These are phyloP conservation scores for Hymenoscyphus occultus DNA, from an alignment of 2,329 filamentous ascomycete genomes.

Conservation along the genomic window DNA sequence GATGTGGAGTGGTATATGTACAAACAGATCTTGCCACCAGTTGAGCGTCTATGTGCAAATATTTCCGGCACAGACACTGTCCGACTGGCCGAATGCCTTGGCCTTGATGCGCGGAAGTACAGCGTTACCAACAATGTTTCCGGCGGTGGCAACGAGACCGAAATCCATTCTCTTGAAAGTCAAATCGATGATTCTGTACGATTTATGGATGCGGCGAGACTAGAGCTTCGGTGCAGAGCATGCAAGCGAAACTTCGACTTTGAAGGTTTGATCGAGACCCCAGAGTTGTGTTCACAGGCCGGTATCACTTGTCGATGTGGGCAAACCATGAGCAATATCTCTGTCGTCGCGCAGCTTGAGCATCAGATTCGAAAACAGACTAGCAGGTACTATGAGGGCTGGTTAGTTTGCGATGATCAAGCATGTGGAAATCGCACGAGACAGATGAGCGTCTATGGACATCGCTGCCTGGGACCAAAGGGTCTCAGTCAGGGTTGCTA, in stretches of 20 bases:
- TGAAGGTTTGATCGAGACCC: slow-evolving; percentile 65
- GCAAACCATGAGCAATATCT: slow-evolving; percentile 63
- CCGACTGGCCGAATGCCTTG: slow-evolving; percentile 87
- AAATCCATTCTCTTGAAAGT: slow-evolving; percentile 88
- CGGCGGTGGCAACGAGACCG: slow-evolving; percentile 54
- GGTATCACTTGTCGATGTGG: slow-evolving; percentile 76
- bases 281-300: slow-evolving; percentile 62
- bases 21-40: slow-evolving; percentile 97
- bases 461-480: slow-evolving; percentile 81
- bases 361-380: slow-evolving; percentile 75
- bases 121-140: slow-evolving; percentile 60
- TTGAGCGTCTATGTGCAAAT: slow-evolving; percentile 95
- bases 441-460: slow-evolving; percentile 90
- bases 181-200: slow-evolving; percentile 90
- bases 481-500: slow-evolving; percentile 81
- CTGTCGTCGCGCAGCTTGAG: slow-evolving; percentile 83
- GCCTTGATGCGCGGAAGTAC: slow-evolving; percentile 87
- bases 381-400: slow-evolving; percentile 85
- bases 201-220: slow-evolving; percentile 75
- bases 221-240: slow-evolving; percentile 74
- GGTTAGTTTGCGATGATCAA: slow-evolving; percentile 86
- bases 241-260: slow-evolving; percentile 74
- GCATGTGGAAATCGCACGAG: slow-evolving; percentile 83
- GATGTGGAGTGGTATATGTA: slow-evolving; percentile 98
- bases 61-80: slow-evolving; percentile 90